Base-by-base conservation (phyloP, 495 filamentous ascomycete species). In the Lasiosphaeria hispida region DNA sequence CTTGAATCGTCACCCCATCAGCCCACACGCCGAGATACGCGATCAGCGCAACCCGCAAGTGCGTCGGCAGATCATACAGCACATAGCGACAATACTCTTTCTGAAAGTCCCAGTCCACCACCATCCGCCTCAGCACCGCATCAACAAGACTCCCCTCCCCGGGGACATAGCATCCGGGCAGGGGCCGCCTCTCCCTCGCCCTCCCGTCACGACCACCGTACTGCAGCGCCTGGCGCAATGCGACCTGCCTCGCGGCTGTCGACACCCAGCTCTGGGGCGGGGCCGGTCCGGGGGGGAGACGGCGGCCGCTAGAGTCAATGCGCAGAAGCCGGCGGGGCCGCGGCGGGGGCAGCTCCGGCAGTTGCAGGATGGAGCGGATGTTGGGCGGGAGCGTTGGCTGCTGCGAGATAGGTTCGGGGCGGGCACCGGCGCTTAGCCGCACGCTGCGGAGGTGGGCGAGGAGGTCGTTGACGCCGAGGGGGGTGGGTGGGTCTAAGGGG, bases 201-300 rank as follows among this genome's bases (percentile, higher is more conserved):
- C 14, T 30, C 23, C 23, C 23, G 23, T 30, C 36, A 7, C 9
- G 35, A 11, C 36, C 9, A 35, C 48, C 53, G n/a, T 48, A 38
- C 38, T 52, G 59, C 54, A 52, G 55, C 18, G 15, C 39, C 41
- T 45, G 61, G 14, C 19, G 53, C 41, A 51, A 43, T 9, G 43
- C 55, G 52, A n/a, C 45, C 4, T 7, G 67, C 44, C 30, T 64
- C 61, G 55, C 67, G 47, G 33, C 55, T 58, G 72, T 62, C 0
- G 68, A 68, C 10, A 87, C 63, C 90, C 90, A 94, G 63, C 87
- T 91, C 33, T 75, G 77, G 1, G 90, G 90, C 15, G 88, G 77
- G 8, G 87, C 80, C 4, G 90, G 89, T 0, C 89, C 90, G 1
- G 88, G 73, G 0, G 83, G 81, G 13, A 76, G 68, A 55, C 83